Evolutionary conservation across 352 stramenopile genomes (phyloP).

Genomic region (Globisporangium polare): DNA sequence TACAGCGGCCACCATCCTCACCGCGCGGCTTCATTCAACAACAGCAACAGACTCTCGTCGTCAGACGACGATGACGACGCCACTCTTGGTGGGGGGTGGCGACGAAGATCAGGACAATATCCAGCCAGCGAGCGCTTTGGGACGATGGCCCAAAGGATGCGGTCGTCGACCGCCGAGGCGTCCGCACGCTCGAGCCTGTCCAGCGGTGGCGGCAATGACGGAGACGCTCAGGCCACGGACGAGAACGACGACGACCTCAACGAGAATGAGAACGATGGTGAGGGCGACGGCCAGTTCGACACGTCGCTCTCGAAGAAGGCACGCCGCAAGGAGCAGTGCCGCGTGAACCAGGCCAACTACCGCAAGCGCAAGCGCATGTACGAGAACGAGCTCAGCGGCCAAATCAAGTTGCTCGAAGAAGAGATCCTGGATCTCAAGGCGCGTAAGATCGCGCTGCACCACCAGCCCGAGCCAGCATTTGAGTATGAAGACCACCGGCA

Average conservation of each 20-base stretch:
- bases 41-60: neutral
- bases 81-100: neutral
- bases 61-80: neutral
- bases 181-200: neutral
- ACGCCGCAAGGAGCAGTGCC: slow-evolving; percentile 51
- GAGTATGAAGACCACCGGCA: neutral
- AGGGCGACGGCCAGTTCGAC: neutral
- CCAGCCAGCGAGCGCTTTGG: no score
- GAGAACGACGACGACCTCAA: no score
- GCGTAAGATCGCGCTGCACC: slow-evolving; percentile 2
- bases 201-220: neutral
- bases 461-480: neutral
- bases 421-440: slow-evolving; percentile 32
- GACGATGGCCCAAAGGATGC: no score
- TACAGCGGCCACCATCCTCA: no score
- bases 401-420: slow-evolving; percentile 32
- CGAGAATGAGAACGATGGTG: no score
- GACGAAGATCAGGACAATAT: neutral
- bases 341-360: slow-evolving; percentile 62
- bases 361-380: slow-evolving; percentile 47
- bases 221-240: no score
- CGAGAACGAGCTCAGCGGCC: slow-evolving; percentile 25
- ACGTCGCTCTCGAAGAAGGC: slow-evolving; percentile 26
- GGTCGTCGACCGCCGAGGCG: neutral
- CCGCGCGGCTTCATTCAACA: neutral